Evolutionary conservation across 2,329 filamentous ascomycete species (phyloP), one percentile per base, ranked within the genome.

Genomic region (Botrytis byssoidea): DNA sequence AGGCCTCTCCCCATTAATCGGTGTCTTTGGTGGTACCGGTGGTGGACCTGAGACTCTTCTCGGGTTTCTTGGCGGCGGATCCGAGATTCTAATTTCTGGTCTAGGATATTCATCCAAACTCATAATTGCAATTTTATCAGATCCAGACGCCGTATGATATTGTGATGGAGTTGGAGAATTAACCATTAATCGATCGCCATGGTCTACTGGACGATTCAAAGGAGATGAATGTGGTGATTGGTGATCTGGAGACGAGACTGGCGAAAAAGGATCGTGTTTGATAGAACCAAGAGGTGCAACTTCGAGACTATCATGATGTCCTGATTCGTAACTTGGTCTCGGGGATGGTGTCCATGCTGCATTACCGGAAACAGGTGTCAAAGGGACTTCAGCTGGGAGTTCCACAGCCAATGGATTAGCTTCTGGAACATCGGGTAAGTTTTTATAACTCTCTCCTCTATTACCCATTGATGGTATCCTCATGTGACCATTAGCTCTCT

Each of bases 21-120:
- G 92, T 1, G 91, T 94, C 82, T 95, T 95, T 16, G 93, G 93
- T 25, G 93, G 93, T 51, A 94, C 80, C 0, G 92, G 92, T 9
- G 93, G 93, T 6, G 92, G 90, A 74, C 88, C 88, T 40, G 88
- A 76, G 64, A 78, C 75, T 29, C 80, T 68, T 78, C 76, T 70
- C 16, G 57, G 63, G 46, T 68, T 72, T 51, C 71, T 55, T 1
- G 44, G 65, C 3, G 71, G 71, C 32, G 65, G 65, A 25, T 70
- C 65, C 32, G 40, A 60, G 18, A 70, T 63, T 59, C 72, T 61
- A 60, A 51, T 14, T 10, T 68, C 73, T 75, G 81, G 83, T 73
- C 83, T 83, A 0, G 89, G 87, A 68, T 86, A 84, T 76, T 92
- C 89, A 75, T 92, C 90, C 0, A 85, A 81, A 63, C 86, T 85